Conservation (phyloP, 1,284 basidiomycete species). For the Albatrellus sp. region DNA sequence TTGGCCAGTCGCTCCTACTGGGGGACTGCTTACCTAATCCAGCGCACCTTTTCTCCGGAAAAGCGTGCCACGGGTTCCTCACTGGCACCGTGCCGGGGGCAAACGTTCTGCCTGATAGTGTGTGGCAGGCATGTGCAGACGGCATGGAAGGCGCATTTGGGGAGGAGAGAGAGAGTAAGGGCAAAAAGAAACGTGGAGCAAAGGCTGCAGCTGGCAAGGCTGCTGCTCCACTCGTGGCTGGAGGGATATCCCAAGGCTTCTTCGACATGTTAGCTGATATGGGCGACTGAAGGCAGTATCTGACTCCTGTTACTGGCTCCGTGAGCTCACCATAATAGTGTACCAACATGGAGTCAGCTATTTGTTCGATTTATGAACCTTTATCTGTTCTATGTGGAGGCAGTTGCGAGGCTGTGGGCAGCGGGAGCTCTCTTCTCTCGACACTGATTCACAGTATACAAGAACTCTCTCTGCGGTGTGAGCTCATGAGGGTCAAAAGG, state of each 20-base stretch:
- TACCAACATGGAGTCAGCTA: no score
- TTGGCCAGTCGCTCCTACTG: slow-evolving; percentile 50
- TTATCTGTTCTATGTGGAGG: no score
- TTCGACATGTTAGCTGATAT: background rate
- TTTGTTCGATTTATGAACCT: no score
- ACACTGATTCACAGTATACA: no score
- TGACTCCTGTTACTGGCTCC: background rate
- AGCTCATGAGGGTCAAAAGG: no score
- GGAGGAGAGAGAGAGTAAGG: slow-evolving; percentile 27
- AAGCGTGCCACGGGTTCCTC: slow-evolving; percentile 39
- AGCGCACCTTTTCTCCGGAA: slow-evolving; percentile 42
- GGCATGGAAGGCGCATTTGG: slow-evolving; percentile 39
- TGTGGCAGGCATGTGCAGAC: slow-evolving; percentile 37
- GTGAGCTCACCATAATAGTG: no score
- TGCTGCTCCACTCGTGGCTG: background rate
- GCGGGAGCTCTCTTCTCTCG: no score
- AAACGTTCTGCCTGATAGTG: slow-evolving; percentile 13
- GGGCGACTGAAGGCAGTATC: background rate
- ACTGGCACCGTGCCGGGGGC: slow-evolving; percentile 16
- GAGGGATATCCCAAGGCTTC: background rate
- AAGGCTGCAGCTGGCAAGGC: background rate
- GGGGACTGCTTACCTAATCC: slow-evolving; percentile 30
- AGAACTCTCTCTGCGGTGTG: no score
- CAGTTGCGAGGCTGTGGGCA: no score
- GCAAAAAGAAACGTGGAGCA: slow-evolving; percentile 20